Conservation (phyloP, 495 filamentous ascomycete genomes). For the Darksidea phi region DNA sequence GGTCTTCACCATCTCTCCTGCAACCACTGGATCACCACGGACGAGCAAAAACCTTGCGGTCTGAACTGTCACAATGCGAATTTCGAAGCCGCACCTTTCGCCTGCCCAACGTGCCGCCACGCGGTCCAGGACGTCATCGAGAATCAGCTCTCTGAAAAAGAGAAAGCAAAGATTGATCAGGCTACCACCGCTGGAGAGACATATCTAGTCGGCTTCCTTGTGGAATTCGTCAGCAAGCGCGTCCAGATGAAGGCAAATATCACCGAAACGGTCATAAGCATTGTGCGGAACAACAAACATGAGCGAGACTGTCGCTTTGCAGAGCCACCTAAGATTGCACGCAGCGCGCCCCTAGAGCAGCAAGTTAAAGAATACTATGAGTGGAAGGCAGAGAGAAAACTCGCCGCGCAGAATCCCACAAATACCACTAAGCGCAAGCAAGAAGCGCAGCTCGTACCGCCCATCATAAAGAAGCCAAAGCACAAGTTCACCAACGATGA, state of each 20-base stretch:
- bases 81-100: not conserved
- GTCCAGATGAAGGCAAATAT: not conserved
- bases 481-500: not conserved
- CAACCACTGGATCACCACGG: conserved; percentile 8
- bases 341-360: not conserved
- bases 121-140: not conserved
- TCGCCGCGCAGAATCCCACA: not conserved
- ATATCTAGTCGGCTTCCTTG: not conserved
- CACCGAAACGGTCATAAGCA: conserved; percentile 1
- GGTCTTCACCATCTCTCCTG: conserved; percentile 4
- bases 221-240: conserved; percentile 1
- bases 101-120: conserved; percentile 2
- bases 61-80: conserved; percentile 2
- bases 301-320: not conserved
- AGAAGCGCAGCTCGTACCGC: not conserved
- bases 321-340: not conserved
- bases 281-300: not conserved
- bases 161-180: not conserved
- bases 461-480: not conserved
- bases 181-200: not conserved
- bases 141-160: not conserved
- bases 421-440: not conserved
- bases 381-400: not conserved
- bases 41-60: not conserved
- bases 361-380: not conserved